Percentiles rank a stretch among this genome's conserved stretches.
Evolutionary conservation across 2,329 filamentous ascomycete genomes (phyloP).

Genomic region (Davidsoniella neocaledoniae): DNA sequence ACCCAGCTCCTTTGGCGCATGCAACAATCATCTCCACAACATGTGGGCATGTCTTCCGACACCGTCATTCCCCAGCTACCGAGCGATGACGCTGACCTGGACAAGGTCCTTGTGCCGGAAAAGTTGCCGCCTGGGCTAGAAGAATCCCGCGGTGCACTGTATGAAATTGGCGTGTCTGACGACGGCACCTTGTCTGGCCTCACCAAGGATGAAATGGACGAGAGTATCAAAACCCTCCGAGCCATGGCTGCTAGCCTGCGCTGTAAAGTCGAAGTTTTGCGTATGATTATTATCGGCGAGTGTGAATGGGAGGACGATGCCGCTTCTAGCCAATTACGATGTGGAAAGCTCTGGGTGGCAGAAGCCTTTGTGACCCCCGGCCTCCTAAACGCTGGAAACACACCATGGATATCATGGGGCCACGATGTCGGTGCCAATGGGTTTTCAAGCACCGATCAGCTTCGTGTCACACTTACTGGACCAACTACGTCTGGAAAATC

Average conservation of each 20-base stretch:
- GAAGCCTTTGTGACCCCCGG: conserved; percentile 78
- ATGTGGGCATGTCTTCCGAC: conserved; percentile 61
- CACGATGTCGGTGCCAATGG: neutral
- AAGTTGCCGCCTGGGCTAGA: conserved; percentile 65
- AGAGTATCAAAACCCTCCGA: conserved; percentile 69
- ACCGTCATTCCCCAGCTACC: conserved; percentile 61
- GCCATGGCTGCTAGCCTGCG: conserved; percentile 89
- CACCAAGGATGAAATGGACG: conserved; percentile 77
- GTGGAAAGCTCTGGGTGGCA: conserved; percentile 57
- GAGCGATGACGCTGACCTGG: conserved; percentile 36
- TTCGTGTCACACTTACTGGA: conserved; percentile 75
- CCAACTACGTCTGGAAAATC: conserved; percentile 88
- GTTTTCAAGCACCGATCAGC: conserved; percentile 46
- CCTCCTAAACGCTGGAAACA: conserved; percentile 18
- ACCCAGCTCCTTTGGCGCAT: conserved; percentile 90
- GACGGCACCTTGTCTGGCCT: conserved; percentile 83
- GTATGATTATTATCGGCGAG: conserved; percentile 68
- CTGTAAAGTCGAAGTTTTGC: conserved; percentile 65
- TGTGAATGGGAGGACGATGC: conserved; percentile 47
- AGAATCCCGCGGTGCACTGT: conserved; percentile 81
- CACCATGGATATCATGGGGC: conserved; percentile 4
- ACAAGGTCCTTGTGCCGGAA: conserved; percentile 29
- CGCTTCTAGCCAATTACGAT: conserved; percentile 15
- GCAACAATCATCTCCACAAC: conserved; percentile 86
- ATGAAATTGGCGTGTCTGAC: conserved; percentile 92